Percentiles rank a stretch among this genome's conserved stretches.
Conservation (phyloP, 2,329 filamentous ascomycete species). For the Botrytis medusae region DNA sequence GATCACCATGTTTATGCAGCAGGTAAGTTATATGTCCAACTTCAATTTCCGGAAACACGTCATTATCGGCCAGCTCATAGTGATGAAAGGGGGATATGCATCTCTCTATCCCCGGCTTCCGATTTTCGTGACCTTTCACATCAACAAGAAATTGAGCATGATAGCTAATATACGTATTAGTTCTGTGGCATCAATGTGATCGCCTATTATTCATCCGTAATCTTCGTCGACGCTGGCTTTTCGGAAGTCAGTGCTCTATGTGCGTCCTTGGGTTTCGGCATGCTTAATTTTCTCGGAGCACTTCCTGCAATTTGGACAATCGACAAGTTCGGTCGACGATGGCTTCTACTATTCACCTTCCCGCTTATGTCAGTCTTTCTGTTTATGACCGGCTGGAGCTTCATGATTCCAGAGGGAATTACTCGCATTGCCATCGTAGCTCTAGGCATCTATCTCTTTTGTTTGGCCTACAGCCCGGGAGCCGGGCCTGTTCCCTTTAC, state of each 20-base stretch:
- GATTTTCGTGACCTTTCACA: not conserved
- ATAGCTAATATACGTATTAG: constrained; percentile 25
- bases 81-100: not conserved
- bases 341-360: constrained; percentile 62
- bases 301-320: constrained; percentile 65
- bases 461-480: constrained; percentile 62
- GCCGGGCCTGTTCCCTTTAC: constrained; percentile 62
- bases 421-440: constrained; percentile 44
- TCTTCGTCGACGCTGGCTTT: constrained; percentile 58
- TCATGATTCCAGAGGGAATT: constrained; percentile 47
- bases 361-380: constrained; percentile 59
- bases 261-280: constrained; percentile 62
- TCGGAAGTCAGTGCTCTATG: constrained; percentile 52
- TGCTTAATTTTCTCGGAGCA: constrained; percentile 65
- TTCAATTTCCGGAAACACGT: not conserved
- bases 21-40: not conserved
- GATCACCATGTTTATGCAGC: constrained; percentile 66
- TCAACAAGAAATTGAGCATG: not conserved
- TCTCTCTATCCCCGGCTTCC: not conserved
- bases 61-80: not conserved
- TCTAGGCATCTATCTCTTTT: constrained; percentile 62
- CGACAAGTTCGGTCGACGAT: constrained; percentile 65
- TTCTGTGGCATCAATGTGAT: constrained; percentile 55
- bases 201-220: constrained; percentile 60
- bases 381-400: constrained; percentile 53